A percentile compares a stretch with the other conserved stretches of the same genome.
Conservation (phyloP, 164 flowering plant genomes). For the Dillenia suffruticosa region DNA sequence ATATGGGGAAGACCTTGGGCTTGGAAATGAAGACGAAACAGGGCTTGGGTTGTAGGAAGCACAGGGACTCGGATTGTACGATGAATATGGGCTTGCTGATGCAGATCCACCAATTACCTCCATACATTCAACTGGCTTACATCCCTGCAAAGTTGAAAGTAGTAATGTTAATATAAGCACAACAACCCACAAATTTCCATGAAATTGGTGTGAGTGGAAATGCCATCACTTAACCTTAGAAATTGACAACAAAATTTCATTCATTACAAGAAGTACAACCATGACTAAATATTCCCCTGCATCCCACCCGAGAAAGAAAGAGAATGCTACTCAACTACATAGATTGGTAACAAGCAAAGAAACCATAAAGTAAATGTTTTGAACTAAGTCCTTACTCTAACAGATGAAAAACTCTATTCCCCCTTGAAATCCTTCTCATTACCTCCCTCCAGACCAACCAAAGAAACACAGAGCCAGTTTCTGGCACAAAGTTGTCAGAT, state of each 20-base stretch:
- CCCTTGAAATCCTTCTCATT: too few relatives aligned
- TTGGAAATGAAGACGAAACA: constrained; percentile 67
- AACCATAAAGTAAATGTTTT: too few relatives aligned
- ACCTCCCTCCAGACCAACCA: too few relatives aligned
- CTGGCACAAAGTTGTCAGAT: too few relatives aligned
- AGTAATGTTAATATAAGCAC: neutral
- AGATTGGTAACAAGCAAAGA: too few relatives aligned
- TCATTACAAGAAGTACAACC: neutral
- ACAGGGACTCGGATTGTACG: constrained; percentile 71
- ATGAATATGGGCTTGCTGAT: constrained; percentile 71
- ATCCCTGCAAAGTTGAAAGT: constrained; percentile 44
- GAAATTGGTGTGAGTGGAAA: neutral
- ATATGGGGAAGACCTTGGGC: constrained; percentile 54
- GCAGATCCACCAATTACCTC: constrained; percentile 65
- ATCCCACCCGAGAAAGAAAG: too few relatives aligned
- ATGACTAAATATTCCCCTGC: neutral
- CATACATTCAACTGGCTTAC: constrained; percentile 66
- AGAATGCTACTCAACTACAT: too few relatives aligned
- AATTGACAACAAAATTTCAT: neutral
- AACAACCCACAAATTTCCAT: neutral
- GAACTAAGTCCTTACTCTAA: too few relatives aligned
- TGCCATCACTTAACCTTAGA: neutral
- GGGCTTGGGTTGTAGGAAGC: constrained; percentile 78
- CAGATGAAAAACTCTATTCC: too few relatives aligned
- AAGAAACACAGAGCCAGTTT: too few relatives aligned